Evolutionary conservation across 345 rosid genomes (phyloP), one percentile per base, ranked within the genome.

Genomic region (Turnera subulata): DNA sequence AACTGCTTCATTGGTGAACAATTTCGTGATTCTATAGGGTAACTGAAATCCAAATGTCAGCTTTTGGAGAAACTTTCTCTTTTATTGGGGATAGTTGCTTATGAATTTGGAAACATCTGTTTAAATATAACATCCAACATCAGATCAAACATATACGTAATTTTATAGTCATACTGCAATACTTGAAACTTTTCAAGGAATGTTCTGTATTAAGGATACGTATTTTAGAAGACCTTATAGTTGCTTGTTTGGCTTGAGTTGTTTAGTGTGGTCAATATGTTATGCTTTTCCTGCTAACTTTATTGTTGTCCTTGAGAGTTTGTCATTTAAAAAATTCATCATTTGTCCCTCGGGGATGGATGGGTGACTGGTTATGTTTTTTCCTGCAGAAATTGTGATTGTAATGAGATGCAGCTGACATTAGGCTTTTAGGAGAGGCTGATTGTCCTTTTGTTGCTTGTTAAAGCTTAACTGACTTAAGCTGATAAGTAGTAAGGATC

Each of bases 1-100:
- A 49, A 60, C 46, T 46, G 56, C 67, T 62, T 59, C 43, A 49
- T 48, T 52, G 23, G 55, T 56, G 50, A 56, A 61, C 55, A 44
- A 29, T 57, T 55, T 39, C 40, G 46, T 5, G 49, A 45, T 64
- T 19, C 44, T n/a, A n/a, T n/a, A n/a, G n/a, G n/a, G n/a, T n/a
- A n/a, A n/a, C n/a, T n/a, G n/a, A n/a, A n/a, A n/a, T n/a, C n/a
- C 6, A 9, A 33, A 18, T 43, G 23, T 56, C 56, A 35, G 18
- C 56, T 7, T 37, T 46, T 20, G 13, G n/a, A 20, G 19, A 18
- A 26, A 42, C 50, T 42, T 9, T 46, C 43, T 53, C 33, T 26
- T 12, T 22, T 71, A 44, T 55, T 53, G 48, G 69, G 51, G 22
- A 13, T 22, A 25, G 16, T 57, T 58, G 51, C 17, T 46, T 55